Conservation (phyloP, 345 rosid genomes). For the Microthlaspi erraticum region DNA sequence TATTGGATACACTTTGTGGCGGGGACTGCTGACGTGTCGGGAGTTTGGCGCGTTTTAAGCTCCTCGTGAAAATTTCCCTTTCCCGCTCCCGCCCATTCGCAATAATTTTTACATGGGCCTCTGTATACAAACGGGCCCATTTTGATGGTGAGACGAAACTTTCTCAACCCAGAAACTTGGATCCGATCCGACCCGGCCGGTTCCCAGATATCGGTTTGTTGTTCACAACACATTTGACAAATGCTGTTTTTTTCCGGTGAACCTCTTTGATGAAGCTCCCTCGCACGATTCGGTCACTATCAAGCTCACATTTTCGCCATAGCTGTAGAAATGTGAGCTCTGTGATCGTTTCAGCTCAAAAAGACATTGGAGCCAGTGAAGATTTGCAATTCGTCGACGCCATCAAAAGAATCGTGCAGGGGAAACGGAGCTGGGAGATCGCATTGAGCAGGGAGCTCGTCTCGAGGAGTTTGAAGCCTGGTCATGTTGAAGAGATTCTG, state of each 20-base stretch:
- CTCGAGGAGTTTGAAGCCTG: constrained; percentile 47
- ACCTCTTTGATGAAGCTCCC: constrained; percentile 52
- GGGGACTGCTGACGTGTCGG: constrained; percentile 29
- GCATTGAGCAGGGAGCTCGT: constrained; percentile 57
- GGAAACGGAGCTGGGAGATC: constrained; percentile 71
- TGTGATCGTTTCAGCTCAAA: constrained; percentile 25
- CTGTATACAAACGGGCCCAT: not conserved
- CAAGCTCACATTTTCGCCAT: constrained; percentile 30
- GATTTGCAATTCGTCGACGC: constrained; percentile 56
- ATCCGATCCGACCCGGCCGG: constrained; percentile 5
- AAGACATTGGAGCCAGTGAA: constrained; percentile 39
- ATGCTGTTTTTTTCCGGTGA: constrained; percentile 22
- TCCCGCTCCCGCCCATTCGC: constrained; percentile 17
- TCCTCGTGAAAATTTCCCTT: constrained; percentile 18
- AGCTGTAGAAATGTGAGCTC: constrained; percentile 40
- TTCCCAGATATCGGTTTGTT: constrained; percentile 32
- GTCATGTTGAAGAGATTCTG: constrained; percentile 70
- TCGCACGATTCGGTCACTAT: constrained; percentile 38
- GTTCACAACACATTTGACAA: constrained; percentile 6
- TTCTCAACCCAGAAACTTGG: not conserved
- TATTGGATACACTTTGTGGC: constrained; percentile 22
- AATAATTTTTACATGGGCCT: not conserved
- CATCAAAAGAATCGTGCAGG: constrained; percentile 60
- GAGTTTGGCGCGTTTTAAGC: constrained; percentile 15
- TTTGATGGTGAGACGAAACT: not conserved